Evolutionary conservation across 2,329 filamentous ascomycete genomes (phyloP), one percentile per base, ranked within the genome.

Genomic region (Tolypocladium pustulatum): DNA sequence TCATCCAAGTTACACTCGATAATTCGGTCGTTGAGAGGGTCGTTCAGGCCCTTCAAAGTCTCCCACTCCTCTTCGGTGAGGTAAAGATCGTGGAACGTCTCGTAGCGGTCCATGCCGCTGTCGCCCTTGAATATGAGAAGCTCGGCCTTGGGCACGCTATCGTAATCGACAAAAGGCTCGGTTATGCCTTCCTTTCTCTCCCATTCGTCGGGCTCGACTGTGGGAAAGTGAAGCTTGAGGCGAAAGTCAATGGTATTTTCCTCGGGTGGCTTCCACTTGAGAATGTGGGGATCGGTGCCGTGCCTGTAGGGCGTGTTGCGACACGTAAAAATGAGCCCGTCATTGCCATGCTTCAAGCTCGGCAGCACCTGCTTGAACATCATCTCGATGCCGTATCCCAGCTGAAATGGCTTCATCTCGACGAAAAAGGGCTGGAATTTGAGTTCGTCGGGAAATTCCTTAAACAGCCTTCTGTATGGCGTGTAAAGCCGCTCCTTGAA

Each of bases 281-380:
- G 78, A 62, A 97, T 99, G 71, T 96, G 88, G 55, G 84, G 84
- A 73, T 99, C 94, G 15, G 94, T 99, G 64, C 94, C 94, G 64
- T 89, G 87, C 66, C 87, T 87, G 76, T 99, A 99, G 12, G 87
- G 82, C 22, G 90, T 91, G 66, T 85, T 88, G 63, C 90, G 86
- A 75, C 93, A 96, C n/a, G 94, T 97, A 74, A 97, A 99, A 68
- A 99, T 96, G 54, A 99, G 81, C 7, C 94, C 94, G 71, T 99
- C 94, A 71, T 97, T 97, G 62, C 93, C 92, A 70, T 99, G 94
- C 64, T 87, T 88, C 40, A 99, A 82, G 49, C 81, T 85, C 1
- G 91, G 92, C 34, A 97, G 84, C 52, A 95, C 84, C 59, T 92
- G 82, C 64, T 86, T 84, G 77, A 99, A 96, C 88, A 97, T 96